Evolutionary conservation across 768 basidiomycete genomes (phyloP).

Genomic region (Serendipita sp.): DNA sequence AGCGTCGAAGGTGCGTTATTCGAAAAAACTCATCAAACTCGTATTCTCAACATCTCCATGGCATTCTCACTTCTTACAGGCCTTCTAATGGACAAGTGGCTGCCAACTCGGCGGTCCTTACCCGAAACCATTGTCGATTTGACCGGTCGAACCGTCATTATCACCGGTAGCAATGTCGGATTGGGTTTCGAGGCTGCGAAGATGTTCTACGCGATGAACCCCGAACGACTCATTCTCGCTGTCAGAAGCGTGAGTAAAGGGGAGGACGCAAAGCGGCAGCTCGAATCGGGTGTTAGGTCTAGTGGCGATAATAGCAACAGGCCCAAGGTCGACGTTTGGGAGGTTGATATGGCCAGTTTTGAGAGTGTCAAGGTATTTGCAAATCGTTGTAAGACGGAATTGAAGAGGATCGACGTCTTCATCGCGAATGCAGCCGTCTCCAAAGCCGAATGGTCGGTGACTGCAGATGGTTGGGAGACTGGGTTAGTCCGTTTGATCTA

Average conservation of each 20-base stretch:
- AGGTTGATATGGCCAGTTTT: conserved; percentile 7
- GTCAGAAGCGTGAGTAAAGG: conserved; percentile 20
- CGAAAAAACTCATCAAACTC: too few relatives aligned
- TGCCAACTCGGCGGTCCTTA: background rate
- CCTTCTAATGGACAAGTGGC: background rate
- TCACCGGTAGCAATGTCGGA: conserved; percentile 37
- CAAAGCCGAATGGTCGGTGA: background rate
- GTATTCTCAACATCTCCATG: background rate
- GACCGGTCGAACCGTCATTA: conserved; percentile 31
- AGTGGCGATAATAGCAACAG: background rate
- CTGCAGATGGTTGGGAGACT: conserved; percentile 9
- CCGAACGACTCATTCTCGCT: conserved; percentile 21
- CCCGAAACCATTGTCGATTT: conserved; percentile 16
- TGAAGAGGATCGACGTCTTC: conserved; percentile 8
- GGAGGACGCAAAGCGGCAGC: conserved; percentile 6
- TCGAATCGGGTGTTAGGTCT: background rate
- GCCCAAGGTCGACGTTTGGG: conserved; percentile 6
- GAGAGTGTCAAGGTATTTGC: conserved; percentile 7
- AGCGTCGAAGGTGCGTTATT: too few relatives aligned
- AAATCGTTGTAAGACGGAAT: conserved; percentile 5
- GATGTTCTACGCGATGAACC: conserved; percentile 20
- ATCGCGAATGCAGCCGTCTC: conserved; percentile 10
- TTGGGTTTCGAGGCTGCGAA: conserved; percentile 27
- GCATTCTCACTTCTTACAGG: background rate
- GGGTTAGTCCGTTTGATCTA: conserved; percentile 4